Conservation (phyloP, 331 rosid genomes). For the Pyracantha coccinea region DNA sequence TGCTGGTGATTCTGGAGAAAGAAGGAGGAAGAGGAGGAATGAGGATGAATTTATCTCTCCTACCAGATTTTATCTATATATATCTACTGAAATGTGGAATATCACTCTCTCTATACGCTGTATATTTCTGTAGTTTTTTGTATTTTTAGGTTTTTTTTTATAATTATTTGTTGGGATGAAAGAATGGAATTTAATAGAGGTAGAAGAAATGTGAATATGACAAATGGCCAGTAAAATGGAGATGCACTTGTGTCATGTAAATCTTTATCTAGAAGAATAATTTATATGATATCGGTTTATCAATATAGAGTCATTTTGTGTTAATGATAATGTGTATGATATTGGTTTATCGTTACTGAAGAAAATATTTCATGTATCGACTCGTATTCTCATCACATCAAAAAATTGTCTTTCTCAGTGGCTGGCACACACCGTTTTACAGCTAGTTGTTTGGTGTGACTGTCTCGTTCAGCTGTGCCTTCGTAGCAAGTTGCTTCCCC, state of each 20-base stretch:
- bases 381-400: no score
- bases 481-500: no score
- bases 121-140: background rate
- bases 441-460: background rate
- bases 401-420: no score
- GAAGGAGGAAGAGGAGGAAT: background rate
- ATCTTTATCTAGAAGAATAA: accelerated
- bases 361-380: no score
- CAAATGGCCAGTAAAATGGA: background rate
- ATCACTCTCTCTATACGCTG: background rate
- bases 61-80: background rate
- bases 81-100: background rate
- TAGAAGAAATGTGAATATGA: background rate
- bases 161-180: background rate
- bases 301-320: accelerated
- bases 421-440: background rate
- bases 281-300: no score
- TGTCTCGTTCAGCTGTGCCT: background rate
- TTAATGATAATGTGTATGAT: no score
- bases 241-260: no score
- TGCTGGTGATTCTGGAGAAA: background rate
- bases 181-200: background rate
- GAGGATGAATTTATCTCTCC: background rate
- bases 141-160: background rate
- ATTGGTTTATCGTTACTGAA: no score